Evolutionary conservation across 192 early-diverging fungal species (phyloP).

Genomic region (Backusella westeae): DNA sequence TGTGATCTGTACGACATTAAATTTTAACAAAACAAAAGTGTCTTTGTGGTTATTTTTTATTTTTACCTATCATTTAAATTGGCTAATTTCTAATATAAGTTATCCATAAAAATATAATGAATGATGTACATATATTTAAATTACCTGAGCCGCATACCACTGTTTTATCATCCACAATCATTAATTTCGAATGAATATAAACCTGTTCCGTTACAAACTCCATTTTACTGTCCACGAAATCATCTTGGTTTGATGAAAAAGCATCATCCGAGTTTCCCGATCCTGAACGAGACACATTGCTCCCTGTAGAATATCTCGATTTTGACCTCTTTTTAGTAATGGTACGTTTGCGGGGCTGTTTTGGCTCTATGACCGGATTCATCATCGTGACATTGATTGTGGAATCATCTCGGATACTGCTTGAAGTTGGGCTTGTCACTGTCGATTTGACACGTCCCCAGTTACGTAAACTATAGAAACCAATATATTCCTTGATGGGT

Average conservation of each 20-base stretch:
- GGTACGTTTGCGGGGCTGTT: neutral
- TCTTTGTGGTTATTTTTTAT: neutral
- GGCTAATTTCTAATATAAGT: constrained; percentile 11
- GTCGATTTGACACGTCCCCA: constrained; percentile 62
- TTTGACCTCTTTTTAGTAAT: neutral
- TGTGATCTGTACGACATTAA: constrained; percentile 60
- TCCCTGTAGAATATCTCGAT: neutral
- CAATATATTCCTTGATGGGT: constrained; percentile 62
- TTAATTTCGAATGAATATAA: constrained; percentile 85
- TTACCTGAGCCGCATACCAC: constrained; percentile 77
- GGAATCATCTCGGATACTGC: neutral
- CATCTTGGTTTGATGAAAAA: constrained; percentile 1
- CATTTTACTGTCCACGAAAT: constrained; percentile 26
- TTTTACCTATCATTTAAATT: constrained; percentile 35
- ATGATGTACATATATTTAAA: neutral
- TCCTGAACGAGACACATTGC: neutral
- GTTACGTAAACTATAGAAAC: constrained; percentile 71
- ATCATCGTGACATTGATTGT: neutral
- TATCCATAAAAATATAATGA: neutral
- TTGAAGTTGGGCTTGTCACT: neutral
- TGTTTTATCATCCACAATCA: constrained; percentile 85
- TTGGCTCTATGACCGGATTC: neutral
- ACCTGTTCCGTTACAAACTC: constrained; percentile 76
- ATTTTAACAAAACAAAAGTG: neutral
- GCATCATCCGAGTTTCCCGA: neutral